phyloP scores from a whole-genome alignment of 176 grass and related monocot genomes.

The Eleusine coracana region DNA sequence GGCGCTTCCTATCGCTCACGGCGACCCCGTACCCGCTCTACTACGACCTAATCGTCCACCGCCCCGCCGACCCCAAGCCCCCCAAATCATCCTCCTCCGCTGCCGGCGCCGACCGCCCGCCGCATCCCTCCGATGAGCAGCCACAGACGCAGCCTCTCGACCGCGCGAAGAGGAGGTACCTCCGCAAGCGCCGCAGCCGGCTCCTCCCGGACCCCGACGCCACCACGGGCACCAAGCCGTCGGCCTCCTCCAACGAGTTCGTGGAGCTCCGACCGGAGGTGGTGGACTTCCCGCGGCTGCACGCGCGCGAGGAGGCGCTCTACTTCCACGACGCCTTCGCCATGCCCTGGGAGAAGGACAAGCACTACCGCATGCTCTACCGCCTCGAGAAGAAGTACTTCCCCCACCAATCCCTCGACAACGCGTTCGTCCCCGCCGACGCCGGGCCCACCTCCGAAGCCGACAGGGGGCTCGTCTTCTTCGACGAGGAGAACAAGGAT shows the following conservation, averaged over 20 bases:
- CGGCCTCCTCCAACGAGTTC: conserved; percentile 41
- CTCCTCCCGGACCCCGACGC: conserved; percentile 44
- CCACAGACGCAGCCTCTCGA: conserved; percentile 34
- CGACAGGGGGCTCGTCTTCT: conserved; percentile 78
- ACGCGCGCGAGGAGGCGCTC: conserved; percentile 90
- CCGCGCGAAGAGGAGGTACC: conserved; percentile 61
- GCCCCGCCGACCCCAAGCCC: conserved; percentile 47
- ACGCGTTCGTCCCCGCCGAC: conserved; percentile 69
- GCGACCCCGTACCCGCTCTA: conserved; percentile 84
- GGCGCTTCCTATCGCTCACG: conserved; percentile 64
- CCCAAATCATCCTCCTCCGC: conserved; percentile 33
- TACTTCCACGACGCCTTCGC: conserved; percentile 98
- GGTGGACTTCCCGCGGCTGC: conserved; percentile 86
- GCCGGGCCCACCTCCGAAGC: conserved; percentile 24
- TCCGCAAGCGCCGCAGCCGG: conserved; percentile 51
- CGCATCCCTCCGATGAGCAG: conserved; percentile 17
- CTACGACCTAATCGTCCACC: conserved; percentile 83
- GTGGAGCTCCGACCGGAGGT: conserved; percentile 88
- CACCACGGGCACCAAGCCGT: conserved; percentile 35
- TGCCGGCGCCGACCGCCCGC: conserved; percentile 5
- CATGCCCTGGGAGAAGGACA: conserved; percentile 95
- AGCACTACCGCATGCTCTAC: conserved; percentile 97
- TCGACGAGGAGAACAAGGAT: conserved; percentile 57
- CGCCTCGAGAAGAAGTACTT: conserved; percentile 98
- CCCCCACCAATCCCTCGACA: conserved; percentile 90